Evolutionary conservation across 441 rosid species (phyloP), one percentile per base, ranked within the genome.

Genomic region (Theobroma grandiflorum): DNA sequence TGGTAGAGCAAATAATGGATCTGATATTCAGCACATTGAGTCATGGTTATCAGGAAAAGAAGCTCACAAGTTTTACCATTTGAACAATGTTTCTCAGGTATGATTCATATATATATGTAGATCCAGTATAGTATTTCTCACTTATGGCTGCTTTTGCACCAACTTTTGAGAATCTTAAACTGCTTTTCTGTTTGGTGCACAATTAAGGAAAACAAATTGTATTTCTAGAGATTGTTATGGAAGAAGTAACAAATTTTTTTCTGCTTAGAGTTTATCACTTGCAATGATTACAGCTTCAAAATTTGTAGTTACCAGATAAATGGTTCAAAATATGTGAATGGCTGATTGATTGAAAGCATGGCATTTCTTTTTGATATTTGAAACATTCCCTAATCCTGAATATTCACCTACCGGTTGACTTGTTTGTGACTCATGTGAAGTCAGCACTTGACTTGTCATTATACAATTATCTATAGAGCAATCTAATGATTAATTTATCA

Each of bases 21-120:
- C 84, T 78, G 88, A 87, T 85, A 76, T 85, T 66, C 80, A 77
- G 74, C 78, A 81, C 20, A 43, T 79, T 67, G 90, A 88, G 79
- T 81, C 88, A 66, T 82, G 80, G 65, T 78, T 91, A 75, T 79
- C 74, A 35, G 87, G 80, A 77, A 88, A 72, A 81, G 92, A 87
- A 75, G 85, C 90, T 20, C 82, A 87, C 79, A 89, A 79, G 22
- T 97, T 92, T 87, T 97, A 95, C 84, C 98, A 95, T 82, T 79
- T 91, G 70, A 89, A 78, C 88, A 90, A 69, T 88, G 89, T 92
- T 70, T 90, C 97, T 76, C 94, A 94, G 97, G 99, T 95, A 89
- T 55, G 74, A 40, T 37, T 77, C 20, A 20, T 35, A 37, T 53
- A 38, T 10, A 40, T 52, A 26, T 26, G 55, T 38, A 20, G 22